phyloP scores from a whole-genome alignment of 2,329 filamentous ascomycete species.

The Peltaster fructicola region DNA sequence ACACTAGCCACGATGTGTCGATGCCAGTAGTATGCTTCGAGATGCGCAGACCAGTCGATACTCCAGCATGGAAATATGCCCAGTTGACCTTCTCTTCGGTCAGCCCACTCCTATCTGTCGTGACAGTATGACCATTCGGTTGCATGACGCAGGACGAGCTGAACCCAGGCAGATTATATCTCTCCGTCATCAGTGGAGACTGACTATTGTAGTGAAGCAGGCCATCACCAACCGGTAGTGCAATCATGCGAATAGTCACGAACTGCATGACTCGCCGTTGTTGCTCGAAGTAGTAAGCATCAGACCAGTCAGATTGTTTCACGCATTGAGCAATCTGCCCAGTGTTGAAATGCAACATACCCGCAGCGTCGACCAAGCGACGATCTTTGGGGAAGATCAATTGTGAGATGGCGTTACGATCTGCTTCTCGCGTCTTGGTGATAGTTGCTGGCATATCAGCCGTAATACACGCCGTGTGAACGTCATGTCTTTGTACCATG shows the following conservation, averaged over 20 bases:
- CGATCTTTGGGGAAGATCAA: constrained; percentile 85
- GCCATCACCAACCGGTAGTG: constrained; percentile 71
- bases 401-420: constrained; percentile 59
- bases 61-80: constrained; percentile 96
- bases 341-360: constrained; percentile 69
- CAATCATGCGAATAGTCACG: constrained; percentile 71
- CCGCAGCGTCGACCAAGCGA: constrained; percentile 69
- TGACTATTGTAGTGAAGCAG: constrained; percentile 78
- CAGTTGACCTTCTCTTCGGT: constrained; percentile 95
- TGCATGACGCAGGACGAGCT: constrained; percentile 84
- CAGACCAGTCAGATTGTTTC: constrained; percentile 59
- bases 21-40: constrained; percentile 82
- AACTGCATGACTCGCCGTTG: constrained; percentile 82
- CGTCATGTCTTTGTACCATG: constrained; percentile 40
- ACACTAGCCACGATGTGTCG: constrained; percentile 96
- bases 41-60: constrained; percentile 80
- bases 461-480: constrained; percentile 63
- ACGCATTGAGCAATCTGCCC: constrained; percentile 62
- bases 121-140: constrained; percentile 78
- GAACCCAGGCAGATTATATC: constrained; percentile 76
- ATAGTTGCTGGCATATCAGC: too few relatives aligned
- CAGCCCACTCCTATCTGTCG: constrained; percentile 73
- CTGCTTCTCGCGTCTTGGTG: constrained; percentile 69
- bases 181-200: constrained; percentile 79
- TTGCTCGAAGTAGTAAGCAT: constrained; percentile 74